A percentile compares a stretch with the other conserved stretches of the same genome.
Conservation (phyloP, 2,329 filamentous ascomycete species). For the Coniella lustricola region DNA sequence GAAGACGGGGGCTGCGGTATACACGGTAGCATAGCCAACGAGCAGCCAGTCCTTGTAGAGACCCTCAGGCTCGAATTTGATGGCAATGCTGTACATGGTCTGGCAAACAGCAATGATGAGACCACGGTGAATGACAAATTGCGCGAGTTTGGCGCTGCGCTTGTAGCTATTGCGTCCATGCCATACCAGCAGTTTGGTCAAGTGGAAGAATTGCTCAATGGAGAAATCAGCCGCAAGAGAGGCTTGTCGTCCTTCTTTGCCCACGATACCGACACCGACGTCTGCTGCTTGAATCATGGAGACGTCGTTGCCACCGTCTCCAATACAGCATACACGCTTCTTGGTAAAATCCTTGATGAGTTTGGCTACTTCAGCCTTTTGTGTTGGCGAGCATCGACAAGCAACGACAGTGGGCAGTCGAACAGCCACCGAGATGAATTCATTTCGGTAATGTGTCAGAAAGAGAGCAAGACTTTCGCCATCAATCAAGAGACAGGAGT, state of each 20-base stretch:
- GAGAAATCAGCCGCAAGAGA: conserved; percentile 94
- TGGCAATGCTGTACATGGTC: conserved; percentile 93
- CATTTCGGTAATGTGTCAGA: conserved; percentile 70
- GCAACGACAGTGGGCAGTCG: conserved; percentile 86
- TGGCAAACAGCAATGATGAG: conserved; percentile 94
- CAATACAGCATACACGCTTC: conserved; percentile 95
- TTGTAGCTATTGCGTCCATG: conserved; percentile 98
- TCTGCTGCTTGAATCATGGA: conserved; percentile 99
- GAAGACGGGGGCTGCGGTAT: conserved; percentile 89
- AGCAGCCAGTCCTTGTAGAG: conserved; percentile 95
- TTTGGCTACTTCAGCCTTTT: conserved; percentile 89
- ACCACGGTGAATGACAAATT: conserved; percentile 97
- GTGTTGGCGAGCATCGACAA: conserved; percentile 91
- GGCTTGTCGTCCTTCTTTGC: conserved; percentile 93
- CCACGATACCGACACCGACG: conserved; percentile 94
- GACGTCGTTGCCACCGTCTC: conserved; percentile 96
- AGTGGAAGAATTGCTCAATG: conserved; percentile 88
- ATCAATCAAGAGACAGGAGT: conserved; percentile 84
- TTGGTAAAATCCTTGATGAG: conserved; percentile 87
- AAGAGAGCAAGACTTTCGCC: conserved; percentile 83
- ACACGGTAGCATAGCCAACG: conserved; percentile 92
- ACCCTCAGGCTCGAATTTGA: conserved; percentile 86
- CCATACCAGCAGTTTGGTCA: conserved; percentile 98
- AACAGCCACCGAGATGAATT: conserved; percentile 86
- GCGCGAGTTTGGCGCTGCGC: conserved; percentile 85